A percentile compares a stretch with the other conserved stretches of the same genome.
phyloP scores from a whole-genome alignment of 2,329 filamentous ascomycete genomes.

The Aureobasidium sp. region DNA sequence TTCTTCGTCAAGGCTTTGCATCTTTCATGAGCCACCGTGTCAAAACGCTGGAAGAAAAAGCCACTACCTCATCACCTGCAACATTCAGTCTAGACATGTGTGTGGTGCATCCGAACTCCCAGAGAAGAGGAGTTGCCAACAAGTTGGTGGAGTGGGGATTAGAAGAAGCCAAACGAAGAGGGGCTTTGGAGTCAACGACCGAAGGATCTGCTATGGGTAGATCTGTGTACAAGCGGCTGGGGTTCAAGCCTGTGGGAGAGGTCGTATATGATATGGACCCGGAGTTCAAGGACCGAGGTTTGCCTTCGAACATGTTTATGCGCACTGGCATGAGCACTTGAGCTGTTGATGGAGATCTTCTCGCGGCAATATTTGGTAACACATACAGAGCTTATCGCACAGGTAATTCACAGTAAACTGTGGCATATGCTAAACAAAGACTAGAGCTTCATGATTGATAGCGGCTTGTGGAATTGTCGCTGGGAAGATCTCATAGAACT shows the following conservation, averaged over 20 bases:
- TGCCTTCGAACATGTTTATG: slow-evolving; percentile 30
- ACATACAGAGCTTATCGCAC: too few relatives aligned
- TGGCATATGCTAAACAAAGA: background rate
- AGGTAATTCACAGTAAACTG: background rate
- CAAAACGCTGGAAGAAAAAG: slow-evolving; percentile 36
- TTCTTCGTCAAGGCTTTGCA: slow-evolving; percentile 36
- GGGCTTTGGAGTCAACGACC: slow-evolving; percentile 29
- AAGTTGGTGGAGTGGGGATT: slow-evolving; percentile 29
- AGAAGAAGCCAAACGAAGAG: slow-evolving; percentile 28
- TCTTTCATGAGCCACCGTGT: slow-evolving; percentile 40
- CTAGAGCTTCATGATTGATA: slow-evolving; percentile 21
- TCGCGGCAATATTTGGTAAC: too few relatives aligned
- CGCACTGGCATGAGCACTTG: slow-evolving; percentile 21
- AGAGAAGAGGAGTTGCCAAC: slow-evolving; percentile 35
- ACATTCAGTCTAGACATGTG: slow-evolving; percentile 46
- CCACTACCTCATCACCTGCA: slow-evolving; percentile 33
- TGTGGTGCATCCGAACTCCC: slow-evolving; percentile 46
- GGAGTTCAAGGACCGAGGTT: slow-evolving; percentile 25
- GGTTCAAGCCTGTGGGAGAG: slow-evolving; percentile 26
- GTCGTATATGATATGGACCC: slow-evolving; percentile 28
- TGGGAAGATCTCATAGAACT: slow-evolving; percentile 19
- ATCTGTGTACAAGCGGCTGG: slow-evolving; percentile 26
- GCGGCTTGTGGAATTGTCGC: slow-evolving; percentile 24
- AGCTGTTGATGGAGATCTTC: background rate
- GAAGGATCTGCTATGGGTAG: slow-evolving; percentile 31